These are phyloP conservation scores for Lepiota brunneoincarnata DNA, from an alignment of 768 basidiomycete species.

Conservation along the genomic window DNA sequence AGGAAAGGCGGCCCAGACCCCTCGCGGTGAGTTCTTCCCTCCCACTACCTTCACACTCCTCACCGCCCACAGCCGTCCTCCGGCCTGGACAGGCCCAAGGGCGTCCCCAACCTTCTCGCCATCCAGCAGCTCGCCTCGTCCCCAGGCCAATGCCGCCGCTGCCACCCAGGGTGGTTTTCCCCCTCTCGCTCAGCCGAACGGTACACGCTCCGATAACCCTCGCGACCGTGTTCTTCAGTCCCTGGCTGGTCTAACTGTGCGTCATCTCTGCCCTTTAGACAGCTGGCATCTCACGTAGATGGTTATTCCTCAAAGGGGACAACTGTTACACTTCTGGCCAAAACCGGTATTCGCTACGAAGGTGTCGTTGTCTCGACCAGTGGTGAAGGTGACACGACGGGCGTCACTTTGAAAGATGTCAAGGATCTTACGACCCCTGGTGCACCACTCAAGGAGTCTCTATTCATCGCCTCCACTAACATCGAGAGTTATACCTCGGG, in stretches of 20 bases:
- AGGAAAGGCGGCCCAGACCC: slow-evolving; percentile 63
- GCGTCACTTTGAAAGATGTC: slow-evolving; percentile 75
- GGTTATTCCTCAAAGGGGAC: slow-evolving; percentile 53
- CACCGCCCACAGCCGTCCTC: slow-evolving; percentile 25
- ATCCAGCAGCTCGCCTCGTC: slow-evolving; percentile 34
- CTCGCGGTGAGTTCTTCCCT: slow-evolving; percentile 40
- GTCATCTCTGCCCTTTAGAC: slow-evolving; percentile 25
- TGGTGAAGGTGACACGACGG: slow-evolving; percentile 64
- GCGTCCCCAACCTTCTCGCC: slow-evolving; percentile 73
- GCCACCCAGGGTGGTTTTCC: slow-evolving; percentile 37
- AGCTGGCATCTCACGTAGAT: slow-evolving; percentile 1
- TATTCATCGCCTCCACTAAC: slow-evolving; percentile 70
- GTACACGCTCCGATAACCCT: slow-evolving; percentile 42
- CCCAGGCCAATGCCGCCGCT: slow-evolving; percentile 33
- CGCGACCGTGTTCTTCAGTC: slow-evolving; percentile 63
- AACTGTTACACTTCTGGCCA: slow-evolving; percentile 72
- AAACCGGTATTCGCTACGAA: slow-evolving; percentile 70
- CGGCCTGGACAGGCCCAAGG: slow-evolving; percentile 69
- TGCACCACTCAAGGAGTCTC: slow-evolving; percentile 63
- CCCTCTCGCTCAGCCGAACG: slow-evolving; percentile 48
- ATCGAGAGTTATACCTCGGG: slow-evolving; percentile 75
- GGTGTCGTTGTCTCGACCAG: slow-evolving; percentile 63
- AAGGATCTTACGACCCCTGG: slow-evolving; percentile 69
- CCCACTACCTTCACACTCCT: slow-evolving; percentile 10
- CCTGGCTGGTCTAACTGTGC: slow-evolving; percentile 68